Conservation (phyloP, 148 eudicot species). For the Tetragonia tetragonoides region DNA sequence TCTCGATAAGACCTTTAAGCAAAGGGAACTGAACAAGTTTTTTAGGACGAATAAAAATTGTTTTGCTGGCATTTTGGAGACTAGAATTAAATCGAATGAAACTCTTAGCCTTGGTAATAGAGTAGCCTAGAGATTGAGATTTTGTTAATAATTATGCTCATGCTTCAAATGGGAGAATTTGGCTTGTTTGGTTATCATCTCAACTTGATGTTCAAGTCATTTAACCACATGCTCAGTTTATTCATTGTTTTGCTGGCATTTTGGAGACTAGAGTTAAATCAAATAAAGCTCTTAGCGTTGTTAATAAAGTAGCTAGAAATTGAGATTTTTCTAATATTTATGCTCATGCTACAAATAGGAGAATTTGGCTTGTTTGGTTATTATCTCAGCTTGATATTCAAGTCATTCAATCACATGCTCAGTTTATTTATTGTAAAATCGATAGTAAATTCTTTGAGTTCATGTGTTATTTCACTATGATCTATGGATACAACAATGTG, state of each 20-base stretch:
- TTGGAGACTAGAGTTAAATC: background rate
- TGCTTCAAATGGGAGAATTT: background rate
- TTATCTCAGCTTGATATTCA: background rate
- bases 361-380: background rate
- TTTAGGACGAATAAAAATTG: background rate
- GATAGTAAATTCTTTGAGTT: background rate
- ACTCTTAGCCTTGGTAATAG: background rate
- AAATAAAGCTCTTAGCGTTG: background rate
- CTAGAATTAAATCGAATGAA: background rate
- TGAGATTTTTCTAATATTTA: background rate
- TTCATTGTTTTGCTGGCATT: background rate
- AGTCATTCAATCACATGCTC: background rate
- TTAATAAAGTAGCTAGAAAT: background rate
- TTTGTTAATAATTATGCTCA: background rate
- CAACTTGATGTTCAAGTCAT: background rate
- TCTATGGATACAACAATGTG: background rate
- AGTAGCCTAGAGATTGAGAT: background rate
- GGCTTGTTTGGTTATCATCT: background rate
- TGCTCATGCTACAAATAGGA: background rate
- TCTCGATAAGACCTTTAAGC: background rate
- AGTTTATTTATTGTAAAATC: background rate
- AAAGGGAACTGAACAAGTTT: background rate
- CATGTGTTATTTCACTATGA: background rate
- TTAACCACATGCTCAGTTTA: background rate
- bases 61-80: background rate